Percentiles rank a stretch among this genome's conserved stretches.
Evolutionary conservation across 1,284 basidiomycete species (phyloP).

Genomic region (Cryptococcus sp.): DNA sequence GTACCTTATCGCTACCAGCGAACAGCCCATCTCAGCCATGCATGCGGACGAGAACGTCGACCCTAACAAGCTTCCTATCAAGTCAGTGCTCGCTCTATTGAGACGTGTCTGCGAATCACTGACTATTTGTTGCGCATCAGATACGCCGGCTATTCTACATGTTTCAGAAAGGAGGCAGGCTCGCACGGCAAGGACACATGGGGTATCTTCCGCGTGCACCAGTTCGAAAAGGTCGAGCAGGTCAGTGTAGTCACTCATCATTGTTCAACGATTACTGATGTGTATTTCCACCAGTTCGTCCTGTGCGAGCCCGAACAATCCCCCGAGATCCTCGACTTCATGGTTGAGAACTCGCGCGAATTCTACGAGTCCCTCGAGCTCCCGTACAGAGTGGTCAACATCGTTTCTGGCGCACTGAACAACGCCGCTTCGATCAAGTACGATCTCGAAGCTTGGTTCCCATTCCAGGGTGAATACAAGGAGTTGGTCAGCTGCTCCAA

Average conservation of each 20-base stretch:
- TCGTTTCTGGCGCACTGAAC: slow-evolving; percentile 95
- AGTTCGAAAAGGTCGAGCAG: slow-evolving; percentile 97
- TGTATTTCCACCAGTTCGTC: slow-evolving; percentile 87
- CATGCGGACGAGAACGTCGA: slow-evolving; percentile 98
- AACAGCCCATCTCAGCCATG: slow-evolving; percentile 95
- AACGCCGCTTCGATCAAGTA: slow-evolving; percentile 96
- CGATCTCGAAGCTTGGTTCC: slow-evolving; percentile 99
- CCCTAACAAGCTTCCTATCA: slow-evolving; percentile 83
- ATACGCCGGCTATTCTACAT: slow-evolving; percentile 75
- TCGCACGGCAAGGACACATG: slow-evolving; percentile 97
- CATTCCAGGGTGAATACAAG: slow-evolving; percentile 95
- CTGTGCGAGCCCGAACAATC: slow-evolving; percentile 92
- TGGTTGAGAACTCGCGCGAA: slow-evolving; percentile 85
- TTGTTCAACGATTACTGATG: background rate
- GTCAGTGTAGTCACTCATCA: slow-evolving; percentile 37
- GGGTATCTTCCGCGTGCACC: slow-evolving; percentile 99
- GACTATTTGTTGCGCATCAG: slow-evolving; percentile 25
- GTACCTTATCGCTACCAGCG: slow-evolving; percentile 97
- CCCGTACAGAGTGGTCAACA: slow-evolving; percentile 90
- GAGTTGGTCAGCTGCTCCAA: slow-evolving; percentile 90
- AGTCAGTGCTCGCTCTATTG: slow-evolving; percentile 61
- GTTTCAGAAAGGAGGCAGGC: slow-evolving; percentile 98
- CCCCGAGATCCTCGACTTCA: slow-evolving; percentile 89
- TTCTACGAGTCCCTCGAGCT: slow-evolving; percentile 95
- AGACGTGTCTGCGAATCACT: no score